Base-by-base conservation (phyloP, 441 rosid species). In the Macaranga tanarius region DNA sequence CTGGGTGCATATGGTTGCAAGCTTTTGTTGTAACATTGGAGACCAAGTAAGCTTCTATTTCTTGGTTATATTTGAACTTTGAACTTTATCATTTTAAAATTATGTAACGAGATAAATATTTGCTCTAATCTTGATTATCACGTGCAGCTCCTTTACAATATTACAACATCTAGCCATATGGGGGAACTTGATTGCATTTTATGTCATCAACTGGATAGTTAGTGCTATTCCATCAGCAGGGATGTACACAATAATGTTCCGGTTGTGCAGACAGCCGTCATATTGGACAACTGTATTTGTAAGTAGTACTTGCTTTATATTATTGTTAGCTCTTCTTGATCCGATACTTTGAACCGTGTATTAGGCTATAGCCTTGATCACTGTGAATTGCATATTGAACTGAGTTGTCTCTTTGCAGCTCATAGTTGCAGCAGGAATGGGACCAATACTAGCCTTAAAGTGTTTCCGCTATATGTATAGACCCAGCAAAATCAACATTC, bases 1-100 rank as follows among this genome's bases (percentile, higher is more conserved):
- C 99, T n/a, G 98, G 99, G 78, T 92, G 95, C 80, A 90, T 96
- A 80, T 96, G 99, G 97, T 84, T 96, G 84, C 99, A 96, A 84
- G 99, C 98, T 51, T 93, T 93, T 71, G 97, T 96, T 73, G 95
- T 96, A 74, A 78, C 95, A 71, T 70, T 92, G 58, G 99, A 96
- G 87, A 96, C 99, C 80, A 96, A 90, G 99, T 93, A 89, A 75
- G 92, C 77, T 72, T 69, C 68, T 62, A n/a, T 70, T 61, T 12
- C 4, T 38, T 23, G 65, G n/a, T 2, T 20, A 25, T 10, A 26
- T 62, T 31, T 16, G 16, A 40, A 51, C 38, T 34, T 73, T 26
- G 20, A 40, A 20, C 45, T 31, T 44, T 10, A 17, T 45, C 13
- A 47, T 23, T 45, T 65, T 22, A 2, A 15, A 5, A 26, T 4